A percentile compares a stretch with the other conserved stretches of the same genome.
Conservation (phyloP, 148 eudicot species). For the Rhododendron simsii region DNA sequence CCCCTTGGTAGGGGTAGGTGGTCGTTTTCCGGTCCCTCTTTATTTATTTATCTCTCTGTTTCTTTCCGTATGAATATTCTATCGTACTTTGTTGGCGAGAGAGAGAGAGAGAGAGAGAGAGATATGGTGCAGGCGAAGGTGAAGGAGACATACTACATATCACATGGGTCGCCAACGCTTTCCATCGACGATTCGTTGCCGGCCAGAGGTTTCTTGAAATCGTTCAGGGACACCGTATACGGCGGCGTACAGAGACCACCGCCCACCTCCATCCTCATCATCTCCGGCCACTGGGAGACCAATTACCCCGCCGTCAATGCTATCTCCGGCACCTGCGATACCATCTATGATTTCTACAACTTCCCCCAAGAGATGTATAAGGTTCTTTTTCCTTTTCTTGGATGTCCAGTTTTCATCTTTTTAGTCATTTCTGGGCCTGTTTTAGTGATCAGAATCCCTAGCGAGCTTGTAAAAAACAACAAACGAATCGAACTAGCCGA, state of each 20-base stretch:
- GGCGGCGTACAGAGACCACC: conserved; percentile 3
- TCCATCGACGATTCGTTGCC: conserved; percentile 62
- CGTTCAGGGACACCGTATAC: conserved; percentile 32
- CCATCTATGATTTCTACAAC: conserved; percentile 68
- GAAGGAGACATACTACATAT: conserved; percentile 40
- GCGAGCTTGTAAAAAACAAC: no score
- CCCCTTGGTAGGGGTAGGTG: no score
- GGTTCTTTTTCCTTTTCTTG: conserved; percentile 23
- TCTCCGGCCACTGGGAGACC: conserved; percentile 84
- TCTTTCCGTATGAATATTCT: no score
- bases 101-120: conserved; percentile 8
- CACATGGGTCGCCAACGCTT: conserved; percentile 69
- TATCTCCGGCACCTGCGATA: conserved; percentile 35
- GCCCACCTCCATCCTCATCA: conserved; percentile 49
- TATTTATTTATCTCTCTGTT: no score
- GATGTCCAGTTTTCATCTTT: not conserved
- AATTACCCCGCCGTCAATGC: conserved; percentile 49
- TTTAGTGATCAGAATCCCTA: no score
- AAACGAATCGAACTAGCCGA: no score
- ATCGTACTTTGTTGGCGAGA: not conserved
- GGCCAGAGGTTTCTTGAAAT: conserved; percentile 54
- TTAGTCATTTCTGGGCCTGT: no score
- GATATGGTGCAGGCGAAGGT: not conserved
- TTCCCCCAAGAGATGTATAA: conserved; percentile 69
- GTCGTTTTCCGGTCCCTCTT: no score